Evolutionary conservation across 345 rosid genomes (phyloP).

Genomic region (Brassica carinata): DNA sequence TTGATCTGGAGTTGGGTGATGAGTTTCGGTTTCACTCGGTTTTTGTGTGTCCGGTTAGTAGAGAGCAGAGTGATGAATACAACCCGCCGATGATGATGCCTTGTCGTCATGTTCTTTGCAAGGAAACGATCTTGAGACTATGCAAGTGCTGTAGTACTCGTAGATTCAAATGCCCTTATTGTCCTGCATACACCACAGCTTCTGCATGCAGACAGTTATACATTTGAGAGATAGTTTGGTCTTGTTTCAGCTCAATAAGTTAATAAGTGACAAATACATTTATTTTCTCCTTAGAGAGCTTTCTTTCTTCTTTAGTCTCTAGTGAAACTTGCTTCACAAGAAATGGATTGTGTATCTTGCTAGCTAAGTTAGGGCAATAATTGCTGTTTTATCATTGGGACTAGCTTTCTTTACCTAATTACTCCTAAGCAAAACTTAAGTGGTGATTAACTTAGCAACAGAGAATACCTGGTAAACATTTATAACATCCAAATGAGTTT

Average conservation of each 20-base stretch:
- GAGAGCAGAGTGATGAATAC: conserved; percentile 62
- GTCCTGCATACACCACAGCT: conserved; percentile 53
- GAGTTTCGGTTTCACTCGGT: conserved; percentile 70
- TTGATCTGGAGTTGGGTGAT: conserved; percentile 58
- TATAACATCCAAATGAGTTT: too few species aligned
- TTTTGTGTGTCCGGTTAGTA: conserved; percentile 72
- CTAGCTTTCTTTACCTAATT: not conserved
- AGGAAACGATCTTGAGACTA: conserved; percentile 58
- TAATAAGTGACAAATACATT: not conserved
- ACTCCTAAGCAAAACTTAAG: too few species aligned
- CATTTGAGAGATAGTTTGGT: conserved; percentile 36
- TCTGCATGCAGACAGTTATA: conserved; percentile 50
- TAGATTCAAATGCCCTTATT: conserved; percentile 67
- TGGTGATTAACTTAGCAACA: not conserved
- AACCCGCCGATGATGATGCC: conserved; percentile 79
- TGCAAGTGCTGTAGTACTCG: conserved; percentile 45
- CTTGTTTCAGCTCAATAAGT: conserved; percentile 17
- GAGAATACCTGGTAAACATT: not conserved
- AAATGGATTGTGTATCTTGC: not conserved
- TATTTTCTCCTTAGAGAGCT: not conserved
- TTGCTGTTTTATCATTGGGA: not conserved
- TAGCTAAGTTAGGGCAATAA: not conserved
- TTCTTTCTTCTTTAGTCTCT: not conserved
- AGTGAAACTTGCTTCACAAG: not conserved
- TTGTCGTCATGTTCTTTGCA: conserved; percentile 71